Base-by-base conservation (phyloP, 495 filamentous ascomycete species). In the Hypoxylon lienhwacheense region DNA sequence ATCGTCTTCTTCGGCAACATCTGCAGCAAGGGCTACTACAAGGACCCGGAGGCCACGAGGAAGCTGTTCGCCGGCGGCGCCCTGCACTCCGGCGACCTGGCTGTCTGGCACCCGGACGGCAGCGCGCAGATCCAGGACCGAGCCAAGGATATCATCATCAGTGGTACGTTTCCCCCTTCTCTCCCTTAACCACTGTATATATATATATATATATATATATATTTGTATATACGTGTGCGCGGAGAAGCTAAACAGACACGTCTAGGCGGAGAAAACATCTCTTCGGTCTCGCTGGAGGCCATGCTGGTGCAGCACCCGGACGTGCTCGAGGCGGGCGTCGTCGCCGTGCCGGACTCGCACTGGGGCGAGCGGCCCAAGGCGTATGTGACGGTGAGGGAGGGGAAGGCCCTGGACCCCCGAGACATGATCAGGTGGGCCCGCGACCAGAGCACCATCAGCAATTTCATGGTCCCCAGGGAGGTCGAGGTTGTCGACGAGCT, bases 111-210 rank as follows among this genome's bases (percentile, higher is more conserved):
- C 65, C 77, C 85, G 0, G 91, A 97, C 64, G 91, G 92, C 1
- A 84, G 88, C 39, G 82, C 91, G 34, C 89, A 97, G 75, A 96
- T 98, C 56, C 76, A 95, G 53, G 93, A 98, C 69, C 79, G 93
- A 26, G 88, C 89, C 3, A 98, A 97, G 73, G 93, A 98, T 66
- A 97, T 98, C 35, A 97, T 98, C 41, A 98, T 98, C 53, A 95
- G 90, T 55, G 93, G 90, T 91, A 77, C 46, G 81, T 73, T 7
- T 12, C 21, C 5, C 24, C 41, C 4, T 8, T 4, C 11, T 12
- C 8, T 22, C 20, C 24, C 21, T 51, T 15, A 40, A 7, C 11
- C 6, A 12, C 11, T 17, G 20, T 35, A 22, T 19, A 22, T 34
- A 21, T 29, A 17, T 53, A 11, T 4, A 14, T 7, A 4, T 7